phyloP scores from a whole-genome alignment of 2,329 filamentous ascomycete genomes.

The Triangularia verruculosa region DNA sequence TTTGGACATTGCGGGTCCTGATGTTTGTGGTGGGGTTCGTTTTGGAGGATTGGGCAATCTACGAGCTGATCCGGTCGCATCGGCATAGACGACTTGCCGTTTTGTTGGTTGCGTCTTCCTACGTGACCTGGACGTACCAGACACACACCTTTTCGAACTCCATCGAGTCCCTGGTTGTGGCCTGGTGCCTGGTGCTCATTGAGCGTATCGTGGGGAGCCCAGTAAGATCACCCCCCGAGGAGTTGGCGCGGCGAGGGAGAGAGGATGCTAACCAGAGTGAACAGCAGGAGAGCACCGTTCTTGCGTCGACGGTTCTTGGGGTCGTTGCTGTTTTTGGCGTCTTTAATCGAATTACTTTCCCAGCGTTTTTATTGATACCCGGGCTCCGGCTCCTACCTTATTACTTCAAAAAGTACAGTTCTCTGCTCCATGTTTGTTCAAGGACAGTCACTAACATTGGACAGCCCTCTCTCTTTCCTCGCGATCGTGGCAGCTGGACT shows the following conservation, averaged over 20 bases:
- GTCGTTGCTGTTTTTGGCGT: slow-evolving; percentile 79
- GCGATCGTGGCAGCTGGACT: slow-evolving; percentile 63
- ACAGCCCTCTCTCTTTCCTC: slow-evolving; percentile 58
- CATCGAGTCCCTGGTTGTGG: slow-evolving; percentile 86
- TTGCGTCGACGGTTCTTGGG: slow-evolving; percentile 75
- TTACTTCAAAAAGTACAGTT: slow-evolving; percentile 69
- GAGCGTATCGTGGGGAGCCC: slow-evolving; percentile 77
- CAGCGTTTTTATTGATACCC: slow-evolving; percentile 84
- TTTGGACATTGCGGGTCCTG: slow-evolving; percentile 80
- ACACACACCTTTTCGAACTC: slow-evolving; percentile 98
- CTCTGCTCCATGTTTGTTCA: slow-evolving; percentile 29
- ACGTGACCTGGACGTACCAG: slow-evolving; percentile 98
- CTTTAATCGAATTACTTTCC: slow-evolving; percentile 97
- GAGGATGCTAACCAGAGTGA: slow-evolving; percentile 27
- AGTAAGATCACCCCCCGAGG: slow-evolving; percentile 48
- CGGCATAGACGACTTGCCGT: slow-evolving; percentile 71
- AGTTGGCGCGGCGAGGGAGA: background rate
- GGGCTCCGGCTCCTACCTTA: slow-evolving; percentile 80
- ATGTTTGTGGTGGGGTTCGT: slow-evolving; percentile 98
- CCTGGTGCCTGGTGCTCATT: slow-evolving; percentile 91
- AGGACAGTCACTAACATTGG: slow-evolving; percentile 12
- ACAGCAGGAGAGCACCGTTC: slow-evolving; percentile 70
- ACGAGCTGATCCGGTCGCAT: slow-evolving; percentile 79
- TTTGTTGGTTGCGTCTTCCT: slow-evolving; percentile 87
- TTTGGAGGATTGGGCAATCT: slow-evolving; percentile 93